Base-by-base conservation (phyloP, 2,329 filamentous ascomycete species). In the Colletotrichum horii region DNA sequence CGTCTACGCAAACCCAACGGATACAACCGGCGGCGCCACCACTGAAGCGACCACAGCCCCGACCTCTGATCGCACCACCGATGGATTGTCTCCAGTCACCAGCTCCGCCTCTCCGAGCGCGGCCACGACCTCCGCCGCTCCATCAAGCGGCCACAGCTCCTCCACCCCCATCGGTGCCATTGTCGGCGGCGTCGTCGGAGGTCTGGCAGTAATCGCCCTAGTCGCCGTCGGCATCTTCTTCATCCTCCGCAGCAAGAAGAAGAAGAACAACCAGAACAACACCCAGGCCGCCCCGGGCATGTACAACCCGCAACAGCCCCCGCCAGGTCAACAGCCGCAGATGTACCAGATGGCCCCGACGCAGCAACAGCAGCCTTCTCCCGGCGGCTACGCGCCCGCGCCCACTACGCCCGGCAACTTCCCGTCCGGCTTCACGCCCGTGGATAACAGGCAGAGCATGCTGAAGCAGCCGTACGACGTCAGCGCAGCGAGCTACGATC, bases 101-200 rank as follows among this genome's bases (percentile, higher is more conserved):
- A 60, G 24, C 58, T 71, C 67, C 8, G 28, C 55, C 16, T 22
- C 65, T 11, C 48, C 48, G 19, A 38, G 56, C 48, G 55, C 74
- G 8, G 55, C 55, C n/a, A 71, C 68, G 19, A n/a, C 71, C 11
- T 56, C 60, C 16, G 75, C 82, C 26, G 83, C 83, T 6, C 78
- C 56, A 32, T 24, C 61, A 32, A 12, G 82, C 68, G 84, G 84
- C 24, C 84, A 84, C 65, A 77, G 78, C 11, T 74, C 70, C 22
- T 70, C 74, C 12, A 80, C 80, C 2, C 82, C 81, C 4, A 76
- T 83, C 19, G 84, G 84, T 8, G 79, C 83, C 71, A 85, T 86
- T 52, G 84, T 85, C 3, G 84, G 84, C 32, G 84, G 83, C 58
- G 83, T 84, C 12, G 82, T 86, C 4, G 84, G 84, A n/a, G 84